Evolutionary conservation across 352 stramenopile genomes (phyloP).

Genomic region (Aphanomyces stellatus): DNA sequence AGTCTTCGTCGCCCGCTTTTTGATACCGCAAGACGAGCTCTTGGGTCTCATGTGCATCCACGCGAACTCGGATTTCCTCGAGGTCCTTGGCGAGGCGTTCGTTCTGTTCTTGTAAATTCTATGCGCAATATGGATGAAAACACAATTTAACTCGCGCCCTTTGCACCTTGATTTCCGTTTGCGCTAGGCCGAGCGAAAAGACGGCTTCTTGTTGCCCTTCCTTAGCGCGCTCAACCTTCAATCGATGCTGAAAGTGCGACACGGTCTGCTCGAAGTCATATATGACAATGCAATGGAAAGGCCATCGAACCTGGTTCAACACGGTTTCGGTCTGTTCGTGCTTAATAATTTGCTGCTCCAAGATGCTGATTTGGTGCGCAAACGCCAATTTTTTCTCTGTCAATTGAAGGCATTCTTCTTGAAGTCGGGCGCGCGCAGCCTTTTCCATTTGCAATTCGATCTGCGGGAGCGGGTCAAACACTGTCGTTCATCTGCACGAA

Average conservation of each 20-base stretch:
- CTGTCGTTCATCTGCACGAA: no score
- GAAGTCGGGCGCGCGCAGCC: not conserved
- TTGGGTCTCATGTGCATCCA: not conserved
- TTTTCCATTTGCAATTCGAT: not conserved
- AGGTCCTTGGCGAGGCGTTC: conserved; percentile 1
- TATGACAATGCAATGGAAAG: not conserved
- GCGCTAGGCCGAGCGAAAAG: not conserved
- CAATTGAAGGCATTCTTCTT: conserved; percentile 9
- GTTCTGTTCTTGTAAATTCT: conserved; percentile 6
- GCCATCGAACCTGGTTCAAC: conserved; percentile 34
- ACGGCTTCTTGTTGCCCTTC: not conserved
- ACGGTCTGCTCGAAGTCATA: conserved; percentile 31
- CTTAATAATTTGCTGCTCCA: conserved; percentile 38
- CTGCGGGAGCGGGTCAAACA: no score
- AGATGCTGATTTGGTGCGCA: conserved; percentile 34
- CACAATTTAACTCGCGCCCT: not conserved
- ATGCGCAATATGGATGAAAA: not conserved
- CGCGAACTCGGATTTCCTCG: not conserved
- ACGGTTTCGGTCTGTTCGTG: conserved; percentile 76
- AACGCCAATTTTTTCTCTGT: conserved; percentile 28
- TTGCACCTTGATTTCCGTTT: conserved; percentile 1
- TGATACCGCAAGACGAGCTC: not conserved
- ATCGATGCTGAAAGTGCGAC: conserved; percentile 46
- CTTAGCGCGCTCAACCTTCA: not conserved
- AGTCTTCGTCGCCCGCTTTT: conserved; percentile 15